phyloP scores from a whole-genome alignment of 2,329 filamentous ascomycete species.

The Zarea fungicola region DNA sequence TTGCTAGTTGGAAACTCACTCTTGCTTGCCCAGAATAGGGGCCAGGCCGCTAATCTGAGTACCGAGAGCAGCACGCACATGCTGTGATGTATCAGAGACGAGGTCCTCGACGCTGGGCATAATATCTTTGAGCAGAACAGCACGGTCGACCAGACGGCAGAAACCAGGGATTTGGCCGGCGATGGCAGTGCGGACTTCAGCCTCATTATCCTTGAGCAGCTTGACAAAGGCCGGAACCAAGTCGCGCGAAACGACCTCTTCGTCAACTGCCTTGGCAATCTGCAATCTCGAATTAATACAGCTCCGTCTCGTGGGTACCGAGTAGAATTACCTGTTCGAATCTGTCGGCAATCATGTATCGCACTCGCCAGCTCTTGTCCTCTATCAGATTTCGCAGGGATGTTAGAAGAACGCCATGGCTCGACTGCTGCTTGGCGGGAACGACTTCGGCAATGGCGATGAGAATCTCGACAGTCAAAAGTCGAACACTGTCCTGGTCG shows the following conservation, averaged over 20 bases:
- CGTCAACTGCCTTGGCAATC: conserved; percentile 98
- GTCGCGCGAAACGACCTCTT: conserved; percentile 90
- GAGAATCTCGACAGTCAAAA: conserved; percentile 93
- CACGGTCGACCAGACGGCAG: conserved; percentile 81
- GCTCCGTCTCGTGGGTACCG: neutral
- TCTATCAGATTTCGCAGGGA: conserved; percentile 91
- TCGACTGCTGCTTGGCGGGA: conserved; percentile 95
- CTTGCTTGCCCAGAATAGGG: conserved; percentile 95
- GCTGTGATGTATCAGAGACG: conserved; percentile 92
- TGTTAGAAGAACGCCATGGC: conserved; percentile 87
- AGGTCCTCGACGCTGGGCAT: conserved; percentile 96
- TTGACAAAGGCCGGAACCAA: conserved; percentile 96
- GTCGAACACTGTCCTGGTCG: conserved; percentile 93
- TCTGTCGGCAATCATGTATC: conserved; percentile 98
- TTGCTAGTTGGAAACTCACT: conserved; percentile 60
- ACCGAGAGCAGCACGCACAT: conserved; percentile 90
- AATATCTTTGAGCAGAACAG: conserved; percentile 86
- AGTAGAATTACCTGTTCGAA: conserved; percentile 76
- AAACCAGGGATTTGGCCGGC: conserved; percentile 97
- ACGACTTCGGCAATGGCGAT: conserved; percentile 96
- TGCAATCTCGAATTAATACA: conserved; percentile 30
- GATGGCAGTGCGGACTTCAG: conserved; percentile 94
- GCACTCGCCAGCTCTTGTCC: conserved; percentile 98
- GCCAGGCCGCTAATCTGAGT: conserved; percentile 96
- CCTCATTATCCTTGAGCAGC: conserved; percentile 94